Evolutionary conservation across 169 alveolate genomes (phyloP).

Genomic region (Eimeria zaria): DNA sequence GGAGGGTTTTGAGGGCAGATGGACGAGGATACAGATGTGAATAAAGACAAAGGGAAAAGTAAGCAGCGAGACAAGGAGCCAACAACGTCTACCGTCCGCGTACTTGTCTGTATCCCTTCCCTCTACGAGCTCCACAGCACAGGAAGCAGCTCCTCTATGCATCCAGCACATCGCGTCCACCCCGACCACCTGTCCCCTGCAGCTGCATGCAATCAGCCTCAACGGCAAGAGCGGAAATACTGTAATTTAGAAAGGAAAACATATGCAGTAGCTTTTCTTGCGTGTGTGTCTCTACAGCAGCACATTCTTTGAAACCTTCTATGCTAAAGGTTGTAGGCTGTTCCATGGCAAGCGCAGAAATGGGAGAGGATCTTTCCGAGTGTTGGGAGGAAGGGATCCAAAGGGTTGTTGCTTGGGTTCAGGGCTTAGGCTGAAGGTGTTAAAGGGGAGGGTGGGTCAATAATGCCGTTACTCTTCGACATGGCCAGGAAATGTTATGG

Average conservation of each 20-base stretch:
- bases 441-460: neutral
- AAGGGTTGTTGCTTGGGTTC: neutral
- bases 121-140: constrained; percentile 81
- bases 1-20: neutral
- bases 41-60: neutral
- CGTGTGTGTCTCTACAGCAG: neutral
- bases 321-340: neutral
- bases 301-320: neutral
- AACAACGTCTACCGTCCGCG: neutral
- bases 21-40: neutral
- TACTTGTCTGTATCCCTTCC: constrained; percentile 80
- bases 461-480: constrained; percentile 45
- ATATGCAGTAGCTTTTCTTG: neutral
- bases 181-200: constrained; percentile 81
- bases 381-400: no score
- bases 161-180: constrained; percentile 87
- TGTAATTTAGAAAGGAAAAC: neutral
- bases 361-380: neutral
- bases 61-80: neutral
- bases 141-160: constrained; percentile 85
- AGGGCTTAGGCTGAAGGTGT: neutral
- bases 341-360: neutral
- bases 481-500: constrained; percentile 70
- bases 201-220: constrained; percentile 65
- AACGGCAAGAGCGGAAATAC: neutral